A percentile compares a stretch with the other conserved stretches of the same genome.
Conservation (phyloP, 371 early-diverging fungal species). For the Nematocida minor region DNA sequence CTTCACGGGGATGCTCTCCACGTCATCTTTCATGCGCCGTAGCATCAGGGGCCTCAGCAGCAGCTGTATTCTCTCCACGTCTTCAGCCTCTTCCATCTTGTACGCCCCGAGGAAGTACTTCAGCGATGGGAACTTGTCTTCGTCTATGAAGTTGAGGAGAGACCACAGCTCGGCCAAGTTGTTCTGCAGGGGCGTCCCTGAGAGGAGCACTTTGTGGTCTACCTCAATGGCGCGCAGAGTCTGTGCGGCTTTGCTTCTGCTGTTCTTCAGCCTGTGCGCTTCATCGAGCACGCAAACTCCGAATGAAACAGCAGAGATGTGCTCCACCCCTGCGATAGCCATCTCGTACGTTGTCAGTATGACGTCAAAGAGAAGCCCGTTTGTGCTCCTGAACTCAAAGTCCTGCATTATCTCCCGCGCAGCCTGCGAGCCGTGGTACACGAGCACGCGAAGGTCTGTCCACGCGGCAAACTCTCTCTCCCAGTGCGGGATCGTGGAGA, state of each 20-base stretch:
- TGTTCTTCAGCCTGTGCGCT: conserved; percentile 97
- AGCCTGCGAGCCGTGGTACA: conserved; percentile 82
- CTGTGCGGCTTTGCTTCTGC: conserved; percentile 81
- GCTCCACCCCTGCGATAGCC: conserved; percentile 76
- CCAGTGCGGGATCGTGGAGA: conserved; percentile 95
- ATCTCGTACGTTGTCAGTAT: conserved; percentile 95
- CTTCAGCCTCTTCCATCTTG: conserved; percentile 81
- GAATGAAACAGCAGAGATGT: conserved; percentile 78
- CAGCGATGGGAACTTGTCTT: conserved; percentile 80
- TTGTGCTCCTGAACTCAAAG: conserved; percentile 70
- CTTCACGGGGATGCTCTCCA: conserved; percentile 89
- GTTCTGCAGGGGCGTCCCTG: conserved; percentile 97
- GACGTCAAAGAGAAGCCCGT: conserved; percentile 73
- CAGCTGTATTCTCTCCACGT: conserved; percentile 89
- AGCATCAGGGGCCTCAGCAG: conserved; percentile 86
- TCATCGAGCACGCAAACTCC: conserved; percentile 92
- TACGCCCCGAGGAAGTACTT: conserved; percentile 96
- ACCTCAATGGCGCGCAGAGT: conserved; percentile 78
- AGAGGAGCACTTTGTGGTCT: conserved; percentile 81
- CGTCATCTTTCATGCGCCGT: conserved; percentile 91
- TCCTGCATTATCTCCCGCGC: conserved; percentile 70
- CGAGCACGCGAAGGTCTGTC: conserved; percentile 80
- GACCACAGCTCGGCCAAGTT: conserved; percentile 96
- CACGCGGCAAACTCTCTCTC: conserved; percentile 79
- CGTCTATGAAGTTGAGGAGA: conserved; percentile 88